Evolutionary conservation across 176 grass and related monocot species (phyloP).

Genomic region (Pontederia crassipes): DNA sequence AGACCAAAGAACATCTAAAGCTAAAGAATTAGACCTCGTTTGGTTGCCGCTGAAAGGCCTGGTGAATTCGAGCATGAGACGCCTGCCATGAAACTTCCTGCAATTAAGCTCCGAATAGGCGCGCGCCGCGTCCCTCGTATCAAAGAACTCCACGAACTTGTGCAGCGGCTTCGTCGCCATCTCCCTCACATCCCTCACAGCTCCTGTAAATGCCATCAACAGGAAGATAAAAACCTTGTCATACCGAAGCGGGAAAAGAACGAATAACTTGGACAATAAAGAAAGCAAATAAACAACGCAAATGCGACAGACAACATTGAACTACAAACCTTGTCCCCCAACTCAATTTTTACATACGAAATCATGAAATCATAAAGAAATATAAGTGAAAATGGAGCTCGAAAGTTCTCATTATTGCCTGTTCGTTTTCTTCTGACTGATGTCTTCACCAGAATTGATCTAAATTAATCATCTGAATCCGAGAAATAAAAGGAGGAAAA

Average conservation of each 20-base stretch:
- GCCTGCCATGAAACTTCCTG: conserved; percentile 58
- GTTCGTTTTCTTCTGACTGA: no score
- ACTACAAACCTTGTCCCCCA: no score
- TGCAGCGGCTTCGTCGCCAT: conserved; percentile 46
- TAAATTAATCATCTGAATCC: no score
- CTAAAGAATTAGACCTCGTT: conserved; percentile 18
- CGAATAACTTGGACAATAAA: conserved; percentile 20
- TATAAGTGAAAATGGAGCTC: no score
- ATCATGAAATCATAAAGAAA: no score
- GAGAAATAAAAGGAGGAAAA: no score
- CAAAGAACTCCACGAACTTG: conserved; percentile 89
- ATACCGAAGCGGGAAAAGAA: conserved; percentile 20
- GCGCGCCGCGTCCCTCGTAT: conserved; percentile 59
- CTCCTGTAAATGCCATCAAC: conserved; percentile 27
- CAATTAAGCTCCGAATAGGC: conserved; percentile 68
- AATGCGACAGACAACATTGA: no score
- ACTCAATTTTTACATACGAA: no score
- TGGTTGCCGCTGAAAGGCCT: conserved; percentile 23
- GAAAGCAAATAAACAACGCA: background rate
- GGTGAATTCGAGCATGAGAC: conserved; percentile 59
- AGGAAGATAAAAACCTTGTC: conserved; percentile 7
- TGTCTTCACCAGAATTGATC: no score
- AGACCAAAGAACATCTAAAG: background rate
- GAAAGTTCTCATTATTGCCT: no score
- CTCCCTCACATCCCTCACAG: conserved; percentile 80